A percentile compares a stretch with the other conserved stretches of the same genome.
phyloP scores from a whole-genome alignment of 306 rosid species.

The Fragaria vesca region DNA sequence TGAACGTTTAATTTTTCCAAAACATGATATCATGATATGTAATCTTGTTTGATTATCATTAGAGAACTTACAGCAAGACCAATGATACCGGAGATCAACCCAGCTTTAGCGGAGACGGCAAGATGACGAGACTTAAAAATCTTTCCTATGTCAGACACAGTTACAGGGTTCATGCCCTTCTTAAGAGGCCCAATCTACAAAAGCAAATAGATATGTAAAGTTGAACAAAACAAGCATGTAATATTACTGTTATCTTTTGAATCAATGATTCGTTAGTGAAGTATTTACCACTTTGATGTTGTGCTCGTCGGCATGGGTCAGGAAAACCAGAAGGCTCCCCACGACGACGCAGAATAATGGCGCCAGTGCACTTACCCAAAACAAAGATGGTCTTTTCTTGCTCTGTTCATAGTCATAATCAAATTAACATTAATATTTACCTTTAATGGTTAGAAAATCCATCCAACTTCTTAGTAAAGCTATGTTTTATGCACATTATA shows the following conservation, averaged over 20 bases:
- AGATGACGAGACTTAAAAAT: slow-evolving; percentile 38
- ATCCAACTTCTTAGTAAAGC: not conserved
- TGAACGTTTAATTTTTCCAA: not conserved
- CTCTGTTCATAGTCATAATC: slow-evolving; percentile 27
- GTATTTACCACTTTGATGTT: slow-evolving; percentile 46
- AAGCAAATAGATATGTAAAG: not conserved
- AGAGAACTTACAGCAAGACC: slow-evolving; percentile 47
- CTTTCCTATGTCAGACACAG: slow-evolving; percentile 28
- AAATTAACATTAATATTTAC: not conserved
- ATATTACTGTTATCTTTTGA: not conserved
- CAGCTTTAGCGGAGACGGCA: slow-evolving; percentile 34
- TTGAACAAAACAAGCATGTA: not conserved
- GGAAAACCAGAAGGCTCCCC: slow-evolving; percentile 40
- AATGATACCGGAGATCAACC: slow-evolving; percentile 47
- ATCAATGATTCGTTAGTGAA: not conserved
- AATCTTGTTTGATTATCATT: not conserved
- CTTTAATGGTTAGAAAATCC: not conserved
- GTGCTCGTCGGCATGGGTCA: slow-evolving; percentile 48
- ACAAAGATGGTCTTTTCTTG: slow-evolving; percentile 41
- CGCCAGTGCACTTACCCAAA: slow-evolving; percentile 50
- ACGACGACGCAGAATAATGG: slow-evolving; percentile 42
- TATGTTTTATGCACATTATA: not conserved
- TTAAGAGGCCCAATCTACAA: slow-evolving; percentile 49
- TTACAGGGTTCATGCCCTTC: slow-evolving; percentile 48
- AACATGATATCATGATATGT: not conserved